These are phyloP conservation scores for Silene uniflora DNA, from an alignment of 148 eudicot species.

Conservation along the genomic window DNA sequence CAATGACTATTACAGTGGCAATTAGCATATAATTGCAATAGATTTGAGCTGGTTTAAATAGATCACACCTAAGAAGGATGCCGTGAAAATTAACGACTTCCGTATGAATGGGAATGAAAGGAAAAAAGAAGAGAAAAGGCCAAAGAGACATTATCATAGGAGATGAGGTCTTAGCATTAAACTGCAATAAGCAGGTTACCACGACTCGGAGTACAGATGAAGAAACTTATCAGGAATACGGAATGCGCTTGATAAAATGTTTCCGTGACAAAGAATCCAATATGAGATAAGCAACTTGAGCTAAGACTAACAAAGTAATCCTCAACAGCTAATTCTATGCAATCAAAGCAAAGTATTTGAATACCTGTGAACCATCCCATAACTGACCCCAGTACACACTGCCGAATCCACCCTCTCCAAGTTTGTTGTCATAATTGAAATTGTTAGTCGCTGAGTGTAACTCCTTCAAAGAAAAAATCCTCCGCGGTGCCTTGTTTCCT, in stretches of 20 bases:
- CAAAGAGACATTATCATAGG: background rate
- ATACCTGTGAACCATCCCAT: conserved; percentile 97
- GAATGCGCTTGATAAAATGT: background rate
- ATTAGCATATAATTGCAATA: background rate
- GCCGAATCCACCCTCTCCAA: conserved; percentile 97
- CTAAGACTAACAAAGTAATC: background rate
- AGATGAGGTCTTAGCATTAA: background rate
- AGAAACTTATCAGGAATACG: background rate
- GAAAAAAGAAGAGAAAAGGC: background rate
- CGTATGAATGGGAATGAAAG: background rate
- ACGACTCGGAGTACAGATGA: background rate
- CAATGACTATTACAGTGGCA: no score
- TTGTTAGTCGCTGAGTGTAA: conserved; percentile 89
- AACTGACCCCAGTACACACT: conserved; percentile 99
- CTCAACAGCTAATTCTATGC: background rate
- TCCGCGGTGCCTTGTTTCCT: conserved; percentile 61
- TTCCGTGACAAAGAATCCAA: background rate
- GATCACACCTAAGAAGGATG: background rate
- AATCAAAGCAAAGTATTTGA: background rate
- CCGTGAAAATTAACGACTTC: background rate
- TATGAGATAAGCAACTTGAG: background rate
- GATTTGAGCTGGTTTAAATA: background rate
- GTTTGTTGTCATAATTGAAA: conserved; percentile 89
- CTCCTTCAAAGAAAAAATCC: conserved; percentile 88
- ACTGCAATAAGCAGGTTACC: background rate